Evolutionary conservation across 805 yeast species (phyloP), one percentile per base, ranked within the genome.

Genomic region (Tetrapisispora iriomotensis): DNA sequence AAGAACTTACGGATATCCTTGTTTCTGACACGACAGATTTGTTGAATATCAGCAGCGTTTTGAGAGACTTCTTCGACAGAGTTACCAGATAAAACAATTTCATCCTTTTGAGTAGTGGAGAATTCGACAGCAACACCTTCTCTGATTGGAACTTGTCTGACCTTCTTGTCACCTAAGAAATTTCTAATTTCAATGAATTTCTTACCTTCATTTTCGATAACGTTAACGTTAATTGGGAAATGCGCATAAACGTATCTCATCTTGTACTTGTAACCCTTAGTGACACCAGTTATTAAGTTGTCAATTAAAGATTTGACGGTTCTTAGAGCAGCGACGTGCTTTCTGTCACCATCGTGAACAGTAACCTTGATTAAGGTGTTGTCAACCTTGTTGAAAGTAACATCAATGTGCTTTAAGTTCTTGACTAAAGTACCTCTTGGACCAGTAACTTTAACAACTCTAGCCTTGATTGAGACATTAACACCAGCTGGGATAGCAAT

Each of bases 1-100:
- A 92, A 83, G 81, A 90, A 90, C 80, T 90, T 90, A 76, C 98
- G 85, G 88, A 92, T 90, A 92, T 90, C 98, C 90, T 92, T 92
- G 92, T 90, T 90, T 79, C 95, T 84, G 67, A 87, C 97, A 71
- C 94, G 80, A 79, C 96, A 87, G 71, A 78, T 78, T 77, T 90
- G 97, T 74, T 90, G 96, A 62, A 92, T 77, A 67, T 87, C 96
- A 63, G 98, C 98, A 71, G 95, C 92, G 65, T 87, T 83, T 75
- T 90, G 98, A 53, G 97, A 92, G 58, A 90, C 98, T 64, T 79
- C 84, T 75, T 90, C 57, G 35, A 54, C 54, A 32, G 59, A 54
- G 55, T 53, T 52, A 74, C 98, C 98, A 53, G 77, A 66, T 60
- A 92, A 75, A 56, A 83, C 70, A 61, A 92, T 75, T 78, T 92